Evolutionary conservation across 208 protist species (phyloP), one percentile per base, ranked within the genome.

Genomic region (Trypanosoma theileri): DNA sequence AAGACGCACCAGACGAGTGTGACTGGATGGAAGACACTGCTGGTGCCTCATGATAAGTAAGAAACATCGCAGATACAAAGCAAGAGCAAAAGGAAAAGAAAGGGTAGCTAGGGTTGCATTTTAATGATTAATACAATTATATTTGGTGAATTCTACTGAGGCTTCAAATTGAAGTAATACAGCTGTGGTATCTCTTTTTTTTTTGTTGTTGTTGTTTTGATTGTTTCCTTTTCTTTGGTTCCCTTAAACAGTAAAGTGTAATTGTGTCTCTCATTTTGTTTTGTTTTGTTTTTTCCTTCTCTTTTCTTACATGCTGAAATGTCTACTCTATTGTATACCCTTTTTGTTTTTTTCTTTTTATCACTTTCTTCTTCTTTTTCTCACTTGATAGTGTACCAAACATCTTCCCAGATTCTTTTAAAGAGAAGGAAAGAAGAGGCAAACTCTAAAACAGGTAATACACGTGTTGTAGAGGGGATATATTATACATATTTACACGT

Each of bases 21-120:
- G 42, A 3, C 24, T 45, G 56, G 44, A 55, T 48, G 42, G 69
- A 74, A 57, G 69, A 74, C 46, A 61, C 45, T 17, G 44, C 52
- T 35, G 69, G 75, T 46, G 16, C n/a, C 40, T 51, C 48, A 24
- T 56, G 54, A 68, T 52, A 21, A 50, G 28, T 35, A 35, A 24
- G 46, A 57, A 42, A 24, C 24, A 24, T 61, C 45, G 12, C 50
- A 42, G 57, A 45, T 44, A 17, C 3, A 6, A 46, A 17, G 57
- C 40, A 12, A 59, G 35, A 24, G 21, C 45, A 24, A 67, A 11
- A 14, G 2, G 24, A 28, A 58, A 41, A n/a, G n/a, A 35, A 35
- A 6, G 28, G 6, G 6, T 35, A 35, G 28, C 28, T 35, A 6
- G 6, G 28, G 28, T 35, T 6, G 6, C 28, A 35, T 35, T 35